These are phyloP conservation scores for Microcyclospora pomicola DNA, from an alignment of 2,329 filamentous ascomycete genomes.

Conservation along the genomic window DNA sequence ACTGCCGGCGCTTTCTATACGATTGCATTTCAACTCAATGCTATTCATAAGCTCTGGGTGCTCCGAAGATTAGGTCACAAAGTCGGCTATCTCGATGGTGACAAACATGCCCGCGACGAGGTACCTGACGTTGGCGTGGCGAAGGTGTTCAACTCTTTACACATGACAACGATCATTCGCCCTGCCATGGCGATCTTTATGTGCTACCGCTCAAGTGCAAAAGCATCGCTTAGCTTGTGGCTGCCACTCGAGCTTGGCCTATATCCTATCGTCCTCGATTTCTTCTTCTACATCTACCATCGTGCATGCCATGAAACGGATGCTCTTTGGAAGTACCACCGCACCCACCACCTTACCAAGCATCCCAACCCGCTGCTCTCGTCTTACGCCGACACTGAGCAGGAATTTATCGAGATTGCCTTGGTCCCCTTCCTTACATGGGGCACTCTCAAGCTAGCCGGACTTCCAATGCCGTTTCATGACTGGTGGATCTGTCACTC, in stretches of 20 bases:
- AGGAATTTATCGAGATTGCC: neutral
- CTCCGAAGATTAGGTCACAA: conserved; percentile 27
- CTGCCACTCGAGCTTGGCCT: neutral
- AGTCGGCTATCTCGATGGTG: conserved; percentile 32
- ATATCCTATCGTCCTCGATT: neutral
- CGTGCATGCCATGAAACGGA: neutral
- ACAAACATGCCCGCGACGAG: conserved; percentile 31
- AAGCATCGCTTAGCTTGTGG: neutral
- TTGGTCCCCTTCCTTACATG: neutral
- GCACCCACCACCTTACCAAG: neutral
- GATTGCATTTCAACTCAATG: conserved; percentile 26
- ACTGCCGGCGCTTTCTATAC: conserved; percentile 26
- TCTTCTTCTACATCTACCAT: neutral
- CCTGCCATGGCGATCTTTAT: neutral
- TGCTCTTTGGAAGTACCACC: neutral
- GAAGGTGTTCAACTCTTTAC: neutral
- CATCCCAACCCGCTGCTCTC: neutral
- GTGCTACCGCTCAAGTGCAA: too few relatives aligned
- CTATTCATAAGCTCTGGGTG: conserved; percentile 27
- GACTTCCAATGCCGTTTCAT: neutral
- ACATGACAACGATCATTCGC: neutral
- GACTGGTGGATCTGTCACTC: neutral
- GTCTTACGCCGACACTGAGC: neutral
- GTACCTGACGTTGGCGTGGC: conserved; percentile 24
- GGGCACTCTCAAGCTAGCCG: neutral